phyloP scores from a whole-genome alignment of 2,329 filamentous ascomycete genomes.

The Podosphaera fusca region DNA sequence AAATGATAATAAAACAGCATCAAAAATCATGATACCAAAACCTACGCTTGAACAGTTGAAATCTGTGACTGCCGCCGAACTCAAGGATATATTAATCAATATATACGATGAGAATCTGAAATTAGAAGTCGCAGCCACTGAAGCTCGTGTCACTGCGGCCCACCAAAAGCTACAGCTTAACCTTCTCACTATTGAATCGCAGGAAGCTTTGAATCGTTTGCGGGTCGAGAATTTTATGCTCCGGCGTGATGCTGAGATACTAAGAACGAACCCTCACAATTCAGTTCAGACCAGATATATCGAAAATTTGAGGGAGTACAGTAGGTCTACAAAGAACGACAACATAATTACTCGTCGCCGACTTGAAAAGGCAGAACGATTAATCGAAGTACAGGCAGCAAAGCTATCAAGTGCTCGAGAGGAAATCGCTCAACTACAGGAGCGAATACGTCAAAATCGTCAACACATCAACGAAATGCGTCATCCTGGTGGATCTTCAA shows the following conservation, averaged over 20 bases:
- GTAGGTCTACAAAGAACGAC: constrained; percentile 42
- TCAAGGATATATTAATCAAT: constrained; percentile 31
- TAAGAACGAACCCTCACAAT: constrained; percentile 46
- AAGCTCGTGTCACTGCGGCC: constrained; percentile 60
- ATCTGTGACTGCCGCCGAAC: constrained; percentile 29
- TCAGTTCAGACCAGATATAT: constrained; percentile 31
- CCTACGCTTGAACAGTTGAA: constrained; percentile 27
- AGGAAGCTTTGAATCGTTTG: constrained; percentile 65
- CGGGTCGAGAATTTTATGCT: constrained; percentile 82
- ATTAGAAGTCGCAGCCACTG: constrained; percentile 25
- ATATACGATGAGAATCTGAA: constrained; percentile 32
- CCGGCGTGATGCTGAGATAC: constrained; percentile 65
- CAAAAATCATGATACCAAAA: not conserved
- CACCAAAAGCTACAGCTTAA: constrained; percentile 83
- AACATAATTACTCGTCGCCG: constrained; percentile 40
- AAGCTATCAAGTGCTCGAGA: constrained; percentile 47
- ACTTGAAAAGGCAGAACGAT: constrained; percentile 49
- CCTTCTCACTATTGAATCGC: constrained; percentile 61
- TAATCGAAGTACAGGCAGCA: constrained; percentile 58
- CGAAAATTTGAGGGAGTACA: constrained; percentile 40
- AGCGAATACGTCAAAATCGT: constrained; percentile 70
- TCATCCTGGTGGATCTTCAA: constrained; percentile 45
- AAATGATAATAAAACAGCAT: too few species aligned
- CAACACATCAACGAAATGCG: constrained; percentile 65
- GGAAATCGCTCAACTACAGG: constrained; percentile 54